A percentile compares a stretch with the other conserved stretches of the same genome.
Evolutionary conservation across 306 rosid genomes (phyloP).

Genomic region (Acmispon strigosus): DNA sequence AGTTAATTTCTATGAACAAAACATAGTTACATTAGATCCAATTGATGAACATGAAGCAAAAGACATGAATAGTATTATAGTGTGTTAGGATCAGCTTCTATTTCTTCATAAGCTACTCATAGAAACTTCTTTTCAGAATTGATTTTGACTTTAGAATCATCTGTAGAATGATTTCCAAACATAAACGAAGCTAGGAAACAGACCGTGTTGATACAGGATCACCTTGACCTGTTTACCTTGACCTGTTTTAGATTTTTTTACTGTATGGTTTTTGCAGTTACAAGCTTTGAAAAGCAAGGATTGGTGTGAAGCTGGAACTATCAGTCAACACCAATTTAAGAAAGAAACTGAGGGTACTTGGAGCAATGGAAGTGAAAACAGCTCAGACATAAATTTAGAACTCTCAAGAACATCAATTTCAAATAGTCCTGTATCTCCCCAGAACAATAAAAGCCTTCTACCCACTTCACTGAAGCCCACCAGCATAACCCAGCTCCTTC

Average conservation of each 20-base stretch:
- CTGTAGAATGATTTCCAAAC: not conserved
- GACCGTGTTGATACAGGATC: not conserved
- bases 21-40: no score
- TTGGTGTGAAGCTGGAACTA: slow-evolving; percentile 25
- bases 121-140: no score
- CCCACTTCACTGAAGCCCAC: slow-evolving; percentile 30
- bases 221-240: not conserved
- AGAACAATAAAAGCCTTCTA: slow-evolving; percentile 35
- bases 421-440: slow-evolving; percentile 31
- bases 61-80: no score
- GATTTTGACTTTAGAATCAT: no score
- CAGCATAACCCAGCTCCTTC: slow-evolving; percentile 62
- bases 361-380: slow-evolving; percentile 67
- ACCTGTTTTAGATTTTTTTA: not conserved
- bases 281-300: slow-evolving; percentile 45
- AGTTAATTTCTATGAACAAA: no score
- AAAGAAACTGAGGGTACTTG: slow-evolving; percentile 62
- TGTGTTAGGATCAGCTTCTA: no score
- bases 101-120: no score
- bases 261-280: slow-evolving; percentile 40
- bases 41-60: no score
- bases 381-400: slow-evolving; percentile 53
- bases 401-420: slow-evolving; percentile 49
- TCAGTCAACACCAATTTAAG: slow-evolving; percentile 18
- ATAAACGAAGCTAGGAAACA: not conserved